Evolutionary conservation across 2,329 filamentous ascomycete species (phyloP).

Genomic region (Talaromyces sp.): DNA sequence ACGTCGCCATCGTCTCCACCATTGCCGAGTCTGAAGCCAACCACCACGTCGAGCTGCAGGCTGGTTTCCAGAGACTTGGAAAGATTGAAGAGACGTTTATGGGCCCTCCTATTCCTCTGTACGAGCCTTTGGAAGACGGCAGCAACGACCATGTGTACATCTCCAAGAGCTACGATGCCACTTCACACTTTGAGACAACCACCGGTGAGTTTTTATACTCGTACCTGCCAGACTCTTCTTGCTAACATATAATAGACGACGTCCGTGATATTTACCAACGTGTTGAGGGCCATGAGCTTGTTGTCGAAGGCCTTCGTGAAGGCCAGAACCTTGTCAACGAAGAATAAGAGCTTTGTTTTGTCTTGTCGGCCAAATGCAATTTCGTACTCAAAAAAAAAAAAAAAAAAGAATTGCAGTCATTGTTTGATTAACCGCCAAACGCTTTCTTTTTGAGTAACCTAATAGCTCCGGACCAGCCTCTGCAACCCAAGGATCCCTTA

Average conservation of each 20-base stretch:
- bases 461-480: background rate
- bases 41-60: slow-evolving; percentile 91
- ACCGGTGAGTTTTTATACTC: slow-evolving; percentile 44
- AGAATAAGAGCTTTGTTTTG: slow-evolving; percentile 43
- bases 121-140: slow-evolving; percentile 81
- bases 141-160: slow-evolving; percentile 89
- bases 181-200: slow-evolving; percentile 93
- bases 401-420: background rate
- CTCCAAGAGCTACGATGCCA: slow-evolving; percentile 97
- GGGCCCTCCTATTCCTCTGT: slow-evolving; percentile 86
- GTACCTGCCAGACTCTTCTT: background rate
- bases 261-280: slow-evolving; percentile 89
- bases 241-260: slow-evolving; percentile 58
- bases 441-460: background rate
- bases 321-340: slow-evolving; percentile 67
- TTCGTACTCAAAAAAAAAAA: background rate
- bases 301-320: slow-evolving; percentile 78
- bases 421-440: background rate
- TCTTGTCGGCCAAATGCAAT: background rate
- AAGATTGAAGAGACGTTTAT: slow-evolving; percentile 96
- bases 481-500: background rate
- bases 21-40: slow-evolving; percentile 89
- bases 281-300: slow-evolving; percentile 73
- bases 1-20: slow-evolving; percentile 96
- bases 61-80: slow-evolving; percentile 86